Percentiles rank a stretch among this genome's conserved stretches.
These are phyloP conservation scores for Tuber brumale DNA, from an alignment of 495 filamentous ascomycete genomes.

Conservation along the genomic window DNA sequence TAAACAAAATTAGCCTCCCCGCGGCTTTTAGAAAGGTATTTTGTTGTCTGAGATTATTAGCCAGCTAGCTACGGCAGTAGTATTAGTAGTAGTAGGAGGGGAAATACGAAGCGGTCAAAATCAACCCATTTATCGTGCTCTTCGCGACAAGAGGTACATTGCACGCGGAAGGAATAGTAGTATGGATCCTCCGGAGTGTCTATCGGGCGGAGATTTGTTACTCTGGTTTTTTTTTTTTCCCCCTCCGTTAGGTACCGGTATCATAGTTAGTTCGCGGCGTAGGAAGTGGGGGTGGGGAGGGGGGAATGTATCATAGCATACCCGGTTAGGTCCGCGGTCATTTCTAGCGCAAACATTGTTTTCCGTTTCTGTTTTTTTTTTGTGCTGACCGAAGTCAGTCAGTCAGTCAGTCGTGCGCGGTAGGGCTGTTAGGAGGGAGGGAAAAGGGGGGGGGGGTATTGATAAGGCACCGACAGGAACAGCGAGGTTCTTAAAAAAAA, in stretches of 20 bases:
- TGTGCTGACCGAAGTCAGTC: no score
- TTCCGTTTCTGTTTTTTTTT: no score
- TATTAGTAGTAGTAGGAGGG: no score
- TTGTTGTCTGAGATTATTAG: slow-evolving; percentile 55
- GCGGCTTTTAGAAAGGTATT: slow-evolving; percentile 81
- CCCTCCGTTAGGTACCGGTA: no score
- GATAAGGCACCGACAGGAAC: no score
- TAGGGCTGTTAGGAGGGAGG: no score
- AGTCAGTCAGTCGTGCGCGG: no score
- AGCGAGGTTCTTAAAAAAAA: no score
- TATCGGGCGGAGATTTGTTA: slow-evolving; percentile 77
- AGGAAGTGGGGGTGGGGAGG: neutral
- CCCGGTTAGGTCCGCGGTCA: slow-evolving; percentile 75
- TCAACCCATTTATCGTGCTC: slow-evolving; percentile 79
- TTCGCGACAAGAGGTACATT: slow-evolving; percentile 92
- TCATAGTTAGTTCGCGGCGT: slow-evolving; percentile 19
- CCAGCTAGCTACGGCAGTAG: neutral
- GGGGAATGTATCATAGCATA: slow-evolving; percentile 28
- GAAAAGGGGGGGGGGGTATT: no score
- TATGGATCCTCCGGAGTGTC: slow-evolving; percentile 76
- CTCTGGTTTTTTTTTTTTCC: slow-evolving; percentile 58
- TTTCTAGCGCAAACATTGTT: slow-evolving; percentile 71
- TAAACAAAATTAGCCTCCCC: slow-evolving; percentile 98
- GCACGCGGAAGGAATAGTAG: slow-evolving; percentile 92
- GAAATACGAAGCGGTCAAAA: slow-evolving; percentile 74